Evolutionary conservation across 1,284 basidiomycete genomes (phyloP).

Genomic region (Irpex sp.): DNA sequence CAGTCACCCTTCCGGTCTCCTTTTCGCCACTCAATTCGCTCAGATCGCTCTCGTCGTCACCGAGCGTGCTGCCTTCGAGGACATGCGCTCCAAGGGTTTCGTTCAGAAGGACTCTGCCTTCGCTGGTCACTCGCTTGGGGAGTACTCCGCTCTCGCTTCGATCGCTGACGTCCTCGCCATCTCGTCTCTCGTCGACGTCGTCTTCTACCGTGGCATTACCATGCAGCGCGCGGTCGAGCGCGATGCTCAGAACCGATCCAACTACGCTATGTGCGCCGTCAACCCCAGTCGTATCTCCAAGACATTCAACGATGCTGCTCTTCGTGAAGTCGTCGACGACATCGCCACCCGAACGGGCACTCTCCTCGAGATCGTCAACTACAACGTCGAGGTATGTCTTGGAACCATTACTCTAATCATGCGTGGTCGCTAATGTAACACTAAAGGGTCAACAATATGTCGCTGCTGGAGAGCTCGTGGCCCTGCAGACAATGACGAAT

Average conservation of each 20-base stretch:
- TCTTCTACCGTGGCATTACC: conserved; percentile 99
- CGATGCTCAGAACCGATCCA: conserved; percentile 87
- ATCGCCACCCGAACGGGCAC: conserved; percentile 77
- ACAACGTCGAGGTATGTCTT: conserved; percentile 84
- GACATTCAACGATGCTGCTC: conserved; percentile 88
- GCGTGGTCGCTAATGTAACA: conserved; percentile 3
- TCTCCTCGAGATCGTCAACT: conserved; percentile 95
- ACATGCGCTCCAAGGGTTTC: conserved; percentile 95
- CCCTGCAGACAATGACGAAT: conserved; percentile 91
- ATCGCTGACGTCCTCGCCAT: conserved; percentile 96
- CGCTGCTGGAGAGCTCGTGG: conserved; percentile 93
- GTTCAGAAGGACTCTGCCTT: conserved; percentile 92
- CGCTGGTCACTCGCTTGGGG: conserved; percentile 96
- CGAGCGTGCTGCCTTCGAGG: conserved; percentile 97
- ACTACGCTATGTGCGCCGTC: conserved; percentile 98
- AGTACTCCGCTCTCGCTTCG: conserved; percentile 96
- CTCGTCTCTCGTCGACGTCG: conserved; percentile 95
- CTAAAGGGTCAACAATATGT: conserved; percentile 92
- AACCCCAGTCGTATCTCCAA: conserved; percentile 95
- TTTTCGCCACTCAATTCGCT: conserved; percentile 98
- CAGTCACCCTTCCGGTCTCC: conserved; percentile 90
- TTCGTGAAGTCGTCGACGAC: conserved; percentile 93
- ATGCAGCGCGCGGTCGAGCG: conserved; percentile 99
- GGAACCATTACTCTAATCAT: background rate
- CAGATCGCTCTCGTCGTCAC: conserved; percentile 98